Conservation (phyloP, 1,139 yeast genomes). For the Saccharomyces pastorianus region DNA sequence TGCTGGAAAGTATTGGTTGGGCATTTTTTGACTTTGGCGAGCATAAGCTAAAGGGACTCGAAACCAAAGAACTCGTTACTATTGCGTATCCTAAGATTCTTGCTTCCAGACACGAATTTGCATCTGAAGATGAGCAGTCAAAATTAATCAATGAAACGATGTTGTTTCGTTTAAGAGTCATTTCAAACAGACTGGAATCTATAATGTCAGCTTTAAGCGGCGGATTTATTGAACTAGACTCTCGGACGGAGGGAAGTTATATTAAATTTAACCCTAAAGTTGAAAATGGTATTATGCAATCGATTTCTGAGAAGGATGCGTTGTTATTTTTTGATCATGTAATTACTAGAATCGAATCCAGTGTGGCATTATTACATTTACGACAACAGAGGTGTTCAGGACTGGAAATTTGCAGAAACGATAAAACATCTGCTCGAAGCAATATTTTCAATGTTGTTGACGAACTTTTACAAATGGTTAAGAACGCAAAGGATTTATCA, state of each 20-base stretch:
- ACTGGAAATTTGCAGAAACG: slow-evolving; percentile 13
- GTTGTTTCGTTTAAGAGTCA: slow-evolving; percentile 20
- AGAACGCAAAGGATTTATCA: background rate
- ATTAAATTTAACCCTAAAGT: slow-evolving; percentile 11
- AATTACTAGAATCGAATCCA: slow-evolving; percentile 28
- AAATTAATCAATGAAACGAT: slow-evolving; percentile 22
- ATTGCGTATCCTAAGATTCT: slow-evolving; percentile 66
- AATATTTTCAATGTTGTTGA: slow-evolving; percentile 23
- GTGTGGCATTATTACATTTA: slow-evolving; percentile 22
- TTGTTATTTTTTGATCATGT: slow-evolving; percentile 27
- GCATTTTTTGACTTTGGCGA: slow-evolving; percentile 72
- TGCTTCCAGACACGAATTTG: slow-evolving; percentile 42
- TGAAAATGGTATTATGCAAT: slow-evolving; percentile 13
- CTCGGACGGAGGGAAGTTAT: slow-evolving; percentile 1
- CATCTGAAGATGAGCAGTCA: slow-evolving; percentile 19
- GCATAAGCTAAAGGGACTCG: slow-evolving; percentile 84
- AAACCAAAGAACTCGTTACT: slow-evolving; percentile 83
- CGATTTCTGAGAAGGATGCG: slow-evolving; percentile 21
- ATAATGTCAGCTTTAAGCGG: slow-evolving; percentile 22
- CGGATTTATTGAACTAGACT: slow-evolving; percentile 15
- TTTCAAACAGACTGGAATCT: slow-evolving; percentile 22
- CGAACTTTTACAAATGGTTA: slow-evolving; percentile 2
- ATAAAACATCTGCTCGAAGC: slow-evolving; percentile 10
- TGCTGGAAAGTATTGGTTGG: slow-evolving; percentile 64
- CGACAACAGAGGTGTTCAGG: slow-evolving; percentile 24